These are phyloP conservation scores for Zizania latifolia DNA, from an alignment of 176 grass and related monocot genomes.

Conservation along the genomic window DNA sequence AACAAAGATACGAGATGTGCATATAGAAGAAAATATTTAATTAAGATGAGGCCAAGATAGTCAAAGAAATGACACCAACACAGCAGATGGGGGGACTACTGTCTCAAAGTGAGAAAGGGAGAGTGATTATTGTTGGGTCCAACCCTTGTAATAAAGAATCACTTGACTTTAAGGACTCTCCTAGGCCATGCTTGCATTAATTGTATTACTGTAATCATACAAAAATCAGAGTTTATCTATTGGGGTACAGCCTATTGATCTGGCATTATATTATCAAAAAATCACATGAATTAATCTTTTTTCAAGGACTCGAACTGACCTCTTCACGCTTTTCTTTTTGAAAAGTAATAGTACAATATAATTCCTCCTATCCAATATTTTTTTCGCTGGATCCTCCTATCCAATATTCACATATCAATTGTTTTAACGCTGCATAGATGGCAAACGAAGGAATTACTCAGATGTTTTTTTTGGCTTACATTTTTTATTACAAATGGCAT, in stretches of 20 bases:
- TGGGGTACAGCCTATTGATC: too few relatives aligned
- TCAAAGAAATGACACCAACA: conserved; percentile 16
- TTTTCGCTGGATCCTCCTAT: too few relatives aligned
- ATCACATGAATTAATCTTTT: not conserved
- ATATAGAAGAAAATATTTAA: too few relatives aligned
- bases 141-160: conserved; percentile 5
- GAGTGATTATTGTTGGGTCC: not conserved
- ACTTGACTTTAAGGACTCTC: conserved; percentile 24
- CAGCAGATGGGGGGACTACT: not conserved
- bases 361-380: too few relatives aligned
- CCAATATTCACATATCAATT: too few relatives aligned
- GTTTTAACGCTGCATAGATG: too few relatives aligned
- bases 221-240: not conserved
- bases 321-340: too few relatives aligned
- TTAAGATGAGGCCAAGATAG: conserved; percentile 27
- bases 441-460: too few relatives aligned
- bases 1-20: too few relatives aligned
- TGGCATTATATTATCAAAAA: conserved; percentile 14
- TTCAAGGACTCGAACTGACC: not conserved
- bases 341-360: too few relatives aligned
- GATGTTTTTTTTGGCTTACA: too few relatives aligned
- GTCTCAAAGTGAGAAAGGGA: not conserved
- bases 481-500: too few relatives aligned
- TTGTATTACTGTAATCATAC: not conserved
- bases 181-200: conserved; percentile 5